Percentiles rank a stretch among this genome's conserved stretches.
Conservation (phyloP, 1,139 yeast species). For the Arxiozyma telluris region DNA sequence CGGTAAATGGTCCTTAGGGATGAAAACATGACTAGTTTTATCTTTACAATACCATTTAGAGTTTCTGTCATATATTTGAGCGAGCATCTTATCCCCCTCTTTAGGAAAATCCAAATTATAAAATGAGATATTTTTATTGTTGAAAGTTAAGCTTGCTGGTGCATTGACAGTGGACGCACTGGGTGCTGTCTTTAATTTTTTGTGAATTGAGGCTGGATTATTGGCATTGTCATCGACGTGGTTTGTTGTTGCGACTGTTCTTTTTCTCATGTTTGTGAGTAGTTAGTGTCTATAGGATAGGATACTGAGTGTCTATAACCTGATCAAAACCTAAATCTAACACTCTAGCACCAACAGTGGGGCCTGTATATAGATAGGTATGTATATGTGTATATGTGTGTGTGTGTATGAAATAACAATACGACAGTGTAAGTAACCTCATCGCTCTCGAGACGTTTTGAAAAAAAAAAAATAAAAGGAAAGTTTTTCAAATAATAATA, state of each 20-base stretch:
- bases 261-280: too few species aligned
- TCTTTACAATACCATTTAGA: conserved; percentile 51
- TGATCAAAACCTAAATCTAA: too few species aligned
- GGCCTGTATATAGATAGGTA: background rate
- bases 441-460: background rate
- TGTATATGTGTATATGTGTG: background rate
- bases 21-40: conserved; percentile 40
- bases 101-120: conserved; percentile 45
- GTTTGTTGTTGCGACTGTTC: background rate
- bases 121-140: background rate
- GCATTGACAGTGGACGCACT: background rate
- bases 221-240: background rate
- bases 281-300: too few species aligned
- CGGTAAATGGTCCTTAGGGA: conserved; percentile 57
- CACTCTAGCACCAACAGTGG: too few species aligned
- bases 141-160: background rate
- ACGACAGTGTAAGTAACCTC: background rate
- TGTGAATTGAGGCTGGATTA: background rate
- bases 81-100: conserved; percentile 24
- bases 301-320: too few species aligned
- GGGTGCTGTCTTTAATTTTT: background rate
- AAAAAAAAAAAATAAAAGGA: too few species aligned
- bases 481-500: too few species aligned
- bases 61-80: conserved; percentile 39
- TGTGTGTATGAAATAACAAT: too few species aligned